These are phyloP conservation scores for Alternaria rosae DNA, from an alignment of 2,329 filamentous ascomycete genomes.

Conservation along the genomic window DNA sequence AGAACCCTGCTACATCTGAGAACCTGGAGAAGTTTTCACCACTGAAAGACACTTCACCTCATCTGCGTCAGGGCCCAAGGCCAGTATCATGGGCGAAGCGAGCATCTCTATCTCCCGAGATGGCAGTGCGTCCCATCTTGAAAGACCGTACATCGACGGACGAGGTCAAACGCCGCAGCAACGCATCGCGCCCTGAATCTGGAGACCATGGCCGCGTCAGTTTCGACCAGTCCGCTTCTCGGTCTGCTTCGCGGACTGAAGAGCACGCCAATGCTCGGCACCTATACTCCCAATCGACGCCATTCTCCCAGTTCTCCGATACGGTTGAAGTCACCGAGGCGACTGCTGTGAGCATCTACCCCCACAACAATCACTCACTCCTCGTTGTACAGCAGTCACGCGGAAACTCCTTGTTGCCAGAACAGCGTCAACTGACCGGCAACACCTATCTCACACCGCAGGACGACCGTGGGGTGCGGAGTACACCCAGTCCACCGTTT, in stretches of 20 bases:
- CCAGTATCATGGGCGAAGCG: conserved; percentile 37
- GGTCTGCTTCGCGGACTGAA: conserved; percentile 49
- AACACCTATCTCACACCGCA: conserved; percentile 24
- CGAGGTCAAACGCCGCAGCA: conserved; percentile 40
- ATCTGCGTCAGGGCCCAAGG: conserved; percentile 34
- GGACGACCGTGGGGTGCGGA: conserved; percentile 25
- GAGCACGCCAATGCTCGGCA: conserved; percentile 54
- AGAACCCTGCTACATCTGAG: conserved; percentile 22
- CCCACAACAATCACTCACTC: conserved; percentile 69
- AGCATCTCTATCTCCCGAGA: conserved; percentile 38
- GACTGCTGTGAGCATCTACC: conserved; percentile 66
- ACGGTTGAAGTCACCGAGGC: conserved; percentile 69
- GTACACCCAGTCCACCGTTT: conserved; percentile 35
- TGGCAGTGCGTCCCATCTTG: conserved; percentile 27
- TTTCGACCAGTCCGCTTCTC: conserved; percentile 47
- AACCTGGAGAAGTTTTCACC: conserved; percentile 18
- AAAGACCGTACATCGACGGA: conserved; percentile 38
- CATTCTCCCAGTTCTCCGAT: conserved; percentile 56
- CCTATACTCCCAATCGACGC: conserved; percentile 59
- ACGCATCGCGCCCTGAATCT: conserved; percentile 41
- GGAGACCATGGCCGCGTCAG: conserved; percentile 47
- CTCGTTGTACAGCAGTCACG: conserved; percentile 67
- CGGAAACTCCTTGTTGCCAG: conserved; percentile 32
- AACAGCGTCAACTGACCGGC: conserved; percentile 23
- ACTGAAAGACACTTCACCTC: conserved; percentile 28